Conservation (phyloP, 805 yeast species). For the Zygoascus biomembranicola region DNA sequence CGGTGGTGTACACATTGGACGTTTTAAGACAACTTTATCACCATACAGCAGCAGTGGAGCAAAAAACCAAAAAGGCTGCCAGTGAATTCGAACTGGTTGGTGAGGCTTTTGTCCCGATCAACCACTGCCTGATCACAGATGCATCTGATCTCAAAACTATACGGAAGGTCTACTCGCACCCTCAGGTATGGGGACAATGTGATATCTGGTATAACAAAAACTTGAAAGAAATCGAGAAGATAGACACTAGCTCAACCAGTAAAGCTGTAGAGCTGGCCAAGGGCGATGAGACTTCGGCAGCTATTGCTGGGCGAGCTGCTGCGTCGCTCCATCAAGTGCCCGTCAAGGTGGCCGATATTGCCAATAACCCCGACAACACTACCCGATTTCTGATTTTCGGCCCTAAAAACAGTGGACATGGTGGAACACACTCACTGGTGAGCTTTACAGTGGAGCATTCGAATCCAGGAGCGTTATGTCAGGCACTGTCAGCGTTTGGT, state of each 20-base stretch:
- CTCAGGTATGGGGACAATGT: conserved; percentile 97
- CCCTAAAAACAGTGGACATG: background rate
- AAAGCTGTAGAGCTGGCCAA: conserved; percentile 67
- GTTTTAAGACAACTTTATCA: conserved; percentile 47
- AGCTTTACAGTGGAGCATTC: conserved; percentile 52
- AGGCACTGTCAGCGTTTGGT: conserved; percentile 52
- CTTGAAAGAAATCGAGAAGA: conserved; percentile 33
- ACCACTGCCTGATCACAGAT: conserved; percentile 60
- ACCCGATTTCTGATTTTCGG: conserved; percentile 76
- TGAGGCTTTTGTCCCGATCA: conserved; percentile 76
- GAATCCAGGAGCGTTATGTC: conserved; percentile 67
- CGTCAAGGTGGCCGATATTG: conserved; percentile 48
- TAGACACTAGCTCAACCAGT: conserved; percentile 76
- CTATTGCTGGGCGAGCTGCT: conserved; percentile 67
- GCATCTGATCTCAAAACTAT: conserved; percentile 37
- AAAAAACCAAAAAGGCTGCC: conserved; percentile 18
- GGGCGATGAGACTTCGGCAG: conserved; percentile 41
- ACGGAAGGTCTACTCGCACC: conserved; percentile 71
- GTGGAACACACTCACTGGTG: conserved; percentile 36
- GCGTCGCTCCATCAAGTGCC: conserved; percentile 39
- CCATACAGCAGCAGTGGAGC: background rate
- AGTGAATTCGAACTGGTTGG: conserved; percentile 47
- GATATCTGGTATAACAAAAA: conserved; percentile 41
- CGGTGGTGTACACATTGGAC: conserved; percentile 80
- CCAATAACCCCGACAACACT: conserved; percentile 68